Evolutionary conservation across 2,329 filamentous ascomycete genomes (phyloP), one percentile per base, ranked within the genome.

Genomic region (Paecilomyces formosus): DNA sequence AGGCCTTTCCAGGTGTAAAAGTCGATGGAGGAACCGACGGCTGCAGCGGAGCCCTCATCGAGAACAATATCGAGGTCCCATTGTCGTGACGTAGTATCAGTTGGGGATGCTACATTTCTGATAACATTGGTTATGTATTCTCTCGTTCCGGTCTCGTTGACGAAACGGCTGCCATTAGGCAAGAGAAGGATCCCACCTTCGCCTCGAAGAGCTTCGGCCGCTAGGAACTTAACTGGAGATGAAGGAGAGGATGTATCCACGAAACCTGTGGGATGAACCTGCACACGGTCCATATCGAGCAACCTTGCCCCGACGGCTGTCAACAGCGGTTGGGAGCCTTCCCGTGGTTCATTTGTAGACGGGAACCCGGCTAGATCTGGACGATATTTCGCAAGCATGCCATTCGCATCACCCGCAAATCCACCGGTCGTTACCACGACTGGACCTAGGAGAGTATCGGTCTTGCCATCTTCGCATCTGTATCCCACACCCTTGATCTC

Each of bases 251-350:
- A 73, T 0, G 80, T 79, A 61, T 87, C 84, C 5, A 88, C 74
- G 64, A 88, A 88, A 0, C 84, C 83, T 0, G 85, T 87, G 2
- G 85, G 85, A 62, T 88, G 85, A 3, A 88, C 78, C 68, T 88
- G 85, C 1, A 88, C 83, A 18, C 70, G 64, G 0, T 78, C 73
- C 78, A 80, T 80, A 61, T 80, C 78, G 1, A 78, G 58, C 12
- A 79, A 56, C 35, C 72, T 68, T 0, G 76, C 78, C 0, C 78
- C 78, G 0, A 76, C 55, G 2, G 60, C 66, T 1, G 71, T 72
- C 5, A 81, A 68, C 1, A 81, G 64, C 1, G 67, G 61, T 58
- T 86, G 83, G 1, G 82, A 76, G 0, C 82, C 84, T 0, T 83
- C 80, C 0, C 81, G 72, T 1, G 81, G 78, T 12, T 87, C 84